Evolutionary conservation across 805 yeast species (phyloP), one percentile per base, ranked within the genome.

Genomic region (Metschnikowia dekortorum): DNA sequence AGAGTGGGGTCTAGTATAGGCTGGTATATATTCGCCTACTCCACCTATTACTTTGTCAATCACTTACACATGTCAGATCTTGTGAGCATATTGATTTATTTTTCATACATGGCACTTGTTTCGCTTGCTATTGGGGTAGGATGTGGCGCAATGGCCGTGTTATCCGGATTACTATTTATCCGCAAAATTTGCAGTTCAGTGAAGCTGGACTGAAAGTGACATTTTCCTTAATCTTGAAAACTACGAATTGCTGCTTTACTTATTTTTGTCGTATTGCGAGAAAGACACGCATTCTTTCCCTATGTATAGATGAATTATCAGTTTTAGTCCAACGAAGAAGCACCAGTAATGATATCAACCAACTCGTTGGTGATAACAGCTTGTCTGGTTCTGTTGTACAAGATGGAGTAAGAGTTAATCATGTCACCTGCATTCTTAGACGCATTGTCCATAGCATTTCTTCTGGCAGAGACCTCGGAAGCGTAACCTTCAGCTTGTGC

Each of bases 341-440:
- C 99, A 90, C 99, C 99, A 66, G 99, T 94, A 74, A 94, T 92
- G 69, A 94, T 94, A 79, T 94, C 99, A 69, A 94, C 99, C 84
- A 94, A 81, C 82, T 94, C 99, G 84, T 94, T 94, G 53, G 60
- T 57, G 37, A 57, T 57, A 44, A 57, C 60, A 46, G 60, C 60
- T 41, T 57, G 60, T 58, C 61, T 58, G 53, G 61, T 56, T 84
- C 99, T 92, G 91, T 94, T 94, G 80, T 94, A 94, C 76, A 94
- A 84, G 74, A 94, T 94, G 62, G 98, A 87, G 87, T 88, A 92
- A 70, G 82, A 86, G 78, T 82, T 84, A 71, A 94, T 94, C 98
- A 94, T 94, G 66, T 94, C 99, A 78, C 96, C 96, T 57, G 99
- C 99, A 71, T 92, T 92, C 94, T 94, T 92, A 62, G 97, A 90